Percentiles rank a stretch among this genome's conserved stretches.
Conservation (phyloP, 192 early-diverging fungal genomes). For the Umbelopsis sp. region DNA sequence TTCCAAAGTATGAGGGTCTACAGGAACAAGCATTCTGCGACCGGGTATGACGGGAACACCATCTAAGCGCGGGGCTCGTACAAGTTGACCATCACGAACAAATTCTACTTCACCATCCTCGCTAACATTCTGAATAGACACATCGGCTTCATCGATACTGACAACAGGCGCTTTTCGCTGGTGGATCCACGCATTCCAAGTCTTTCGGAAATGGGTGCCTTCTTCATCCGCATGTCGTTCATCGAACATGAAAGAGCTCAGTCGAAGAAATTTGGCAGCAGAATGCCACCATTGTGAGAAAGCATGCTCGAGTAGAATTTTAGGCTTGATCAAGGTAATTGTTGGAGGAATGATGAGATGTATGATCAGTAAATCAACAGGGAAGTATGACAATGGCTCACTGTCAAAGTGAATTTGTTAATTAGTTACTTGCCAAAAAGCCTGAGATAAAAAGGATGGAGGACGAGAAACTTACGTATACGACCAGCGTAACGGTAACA, state of each 20-base stretch:
- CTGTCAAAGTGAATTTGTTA: background rate
- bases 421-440: background rate
- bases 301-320: constrained; percentile 45
- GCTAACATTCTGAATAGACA: constrained; percentile 28
- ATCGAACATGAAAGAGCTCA: constrained; percentile 82
- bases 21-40: constrained; percentile 80
- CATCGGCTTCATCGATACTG: constrained; percentile 40
- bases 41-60: constrained; percentile 75
- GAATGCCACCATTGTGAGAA: constrained; percentile 67
- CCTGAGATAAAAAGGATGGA: background rate
- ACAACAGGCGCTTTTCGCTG: constrained; percentile 21
- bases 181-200: constrained; percentile 57
- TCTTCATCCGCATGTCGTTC: constrained; percentile 77
- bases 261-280: constrained; percentile 63
- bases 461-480: constrained; percentile 54
- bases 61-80: constrained; percentile 85
- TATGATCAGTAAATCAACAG: constrained; percentile 74
- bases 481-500: constrained; percentile 67
- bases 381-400: constrained; percentile 47
- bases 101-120: constrained; percentile 51
- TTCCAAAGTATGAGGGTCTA: constrained; percentile 52
- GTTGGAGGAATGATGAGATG: constrained; percentile 75
- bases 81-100: constrained; percentile 62
- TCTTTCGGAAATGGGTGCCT: constrained; percentile 53
- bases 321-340: constrained; percentile 62